Base-by-base conservation (phyloP, 331 rosid genomes). In the Malus hybrid region DNA sequence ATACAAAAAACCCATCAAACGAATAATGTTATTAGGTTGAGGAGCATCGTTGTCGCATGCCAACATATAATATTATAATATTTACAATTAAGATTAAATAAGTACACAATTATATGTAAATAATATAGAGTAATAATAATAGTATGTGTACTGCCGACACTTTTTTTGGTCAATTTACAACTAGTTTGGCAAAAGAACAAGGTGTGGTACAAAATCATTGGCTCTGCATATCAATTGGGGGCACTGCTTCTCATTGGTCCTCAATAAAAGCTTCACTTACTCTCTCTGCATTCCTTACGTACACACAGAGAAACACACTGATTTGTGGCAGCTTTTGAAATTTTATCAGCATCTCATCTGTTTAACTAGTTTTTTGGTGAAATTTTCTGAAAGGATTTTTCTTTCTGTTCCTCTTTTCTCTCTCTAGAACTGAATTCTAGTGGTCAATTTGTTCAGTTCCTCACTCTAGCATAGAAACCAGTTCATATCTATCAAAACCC, bases 221-320 rank as follows among this genome's bases (percentile, higher is more conserved):
- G 64, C 69, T 50, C 75, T 52, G 14, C 72, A 22, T 44, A 79
- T 64, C 76, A 36, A 22, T 58, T 73, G 68, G 68, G 76, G 67
- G 32, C 66, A n/a, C 53, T 4, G 57, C 84, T 74, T 73, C 77
- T 22, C 57, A 61, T 77, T 85, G 80, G 70, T 44, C 64, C 19
- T 58, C n/a, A 12, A 32, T 3, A 12, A 26, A 28, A 2, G 32
- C 64, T 61, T 46, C 71, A 77, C 71, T 57, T 66, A 28, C 69
- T 52, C 69, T 36, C 53, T 36, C 53, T 78, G 64, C 75, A 33
- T 66, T 78, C 61, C 79, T 53, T 68, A 78, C 86, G 66, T 19
- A 73, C 26, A 26, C 14, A 68, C 4, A 16, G 14, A n/a, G 50
- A 50, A 10, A 13, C 55, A 60, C 11, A 67, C 1, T 19, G 16